These are phyloP conservation scores for Suillus placidus DNA, from an alignment of 768 basidiomycete genomes.

Conservation along the genomic window DNA sequence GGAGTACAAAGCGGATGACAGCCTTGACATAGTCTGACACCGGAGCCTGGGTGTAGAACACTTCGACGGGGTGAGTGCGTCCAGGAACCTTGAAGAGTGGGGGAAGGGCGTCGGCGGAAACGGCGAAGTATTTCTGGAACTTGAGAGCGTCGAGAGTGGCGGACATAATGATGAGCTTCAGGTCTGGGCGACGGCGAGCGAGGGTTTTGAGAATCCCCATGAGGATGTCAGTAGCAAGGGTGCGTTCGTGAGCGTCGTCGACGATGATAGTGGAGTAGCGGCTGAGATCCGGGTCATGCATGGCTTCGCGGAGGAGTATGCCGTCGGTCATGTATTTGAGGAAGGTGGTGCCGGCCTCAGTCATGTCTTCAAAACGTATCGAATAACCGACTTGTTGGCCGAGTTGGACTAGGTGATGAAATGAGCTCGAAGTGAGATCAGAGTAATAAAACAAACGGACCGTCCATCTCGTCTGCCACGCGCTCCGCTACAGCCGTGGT, in stretches of 20 bases:
- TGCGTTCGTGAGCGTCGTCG: conserved; percentile 98
- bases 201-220: conserved; percentile 95
- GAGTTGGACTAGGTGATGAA: conserved; percentile 65
- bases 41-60: conserved; percentile 90
- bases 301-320: conserved; percentile 97
- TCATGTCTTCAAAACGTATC: conserved; percentile 92
- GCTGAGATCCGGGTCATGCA: conserved; percentile 89
- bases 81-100: conserved; percentile 92
- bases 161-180: conserved; percentile 98
- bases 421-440: background rate
- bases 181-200: conserved; percentile 77
- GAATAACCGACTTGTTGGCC: conserved; percentile 97
- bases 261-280: conserved; percentile 98
- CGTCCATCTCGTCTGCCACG: conserved; percentile 99
- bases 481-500: conserved; percentile 99
- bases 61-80: conserved; percentile 93
- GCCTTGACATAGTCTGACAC: conserved; percentile 97
- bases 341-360: conserved; percentile 87
- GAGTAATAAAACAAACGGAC: conserved; percentile 46
- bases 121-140: conserved; percentile 91
- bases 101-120: conserved; percentile 47
- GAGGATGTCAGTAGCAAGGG: conserved; percentile 95
- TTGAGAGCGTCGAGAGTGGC: conserved; percentile 97
- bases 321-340: conserved; percentile 99
- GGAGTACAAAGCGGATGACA: conserved; percentile 92